These are phyloP conservation scores for Eleusine indica DNA, from an alignment of 176 grass and related monocot species.

Conservation along the genomic window DNA sequence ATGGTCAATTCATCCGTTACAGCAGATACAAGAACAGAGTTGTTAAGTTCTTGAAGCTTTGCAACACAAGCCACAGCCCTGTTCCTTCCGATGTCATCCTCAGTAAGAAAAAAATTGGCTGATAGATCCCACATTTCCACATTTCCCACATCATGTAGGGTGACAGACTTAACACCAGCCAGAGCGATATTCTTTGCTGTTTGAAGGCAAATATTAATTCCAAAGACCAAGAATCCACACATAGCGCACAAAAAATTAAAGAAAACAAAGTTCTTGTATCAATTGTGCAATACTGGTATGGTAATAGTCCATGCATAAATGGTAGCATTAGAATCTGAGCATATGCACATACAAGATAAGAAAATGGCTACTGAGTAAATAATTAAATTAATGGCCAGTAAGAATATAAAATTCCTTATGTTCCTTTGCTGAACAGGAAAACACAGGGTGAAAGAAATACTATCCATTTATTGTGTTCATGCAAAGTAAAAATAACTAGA, in stretches of 20 bases:
- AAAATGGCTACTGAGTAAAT: background rate
- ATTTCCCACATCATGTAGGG: conserved; percentile 69
- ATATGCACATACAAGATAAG: background rate
- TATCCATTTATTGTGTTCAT: background rate
- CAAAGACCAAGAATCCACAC: background rate
- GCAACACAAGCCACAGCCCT: conserved; percentile 65
- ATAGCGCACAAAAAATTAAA: background rate
- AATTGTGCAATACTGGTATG: background rate
- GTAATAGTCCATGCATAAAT: background rate
- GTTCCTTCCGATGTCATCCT: conserved; percentile 78
- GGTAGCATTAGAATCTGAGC: conserved; percentile 24
- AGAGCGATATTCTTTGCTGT: conserved; percentile 90
- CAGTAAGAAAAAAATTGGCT: conserved; percentile 70
- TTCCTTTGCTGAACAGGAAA: conserved; percentile 1
- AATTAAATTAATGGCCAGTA: too few species aligned
- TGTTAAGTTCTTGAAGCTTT: conserved; percentile 81
- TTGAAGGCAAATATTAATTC: conserved; percentile 39
- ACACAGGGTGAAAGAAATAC: background rate
- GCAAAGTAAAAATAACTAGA: background rate
- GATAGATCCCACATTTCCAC: conserved; percentile 79
- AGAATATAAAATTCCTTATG: background rate
- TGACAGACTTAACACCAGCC: conserved; percentile 75
- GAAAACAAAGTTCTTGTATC: background rate
- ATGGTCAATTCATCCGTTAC: conserved; percentile 54
- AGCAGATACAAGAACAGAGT: conserved; percentile 58